Evolutionary conservation across 345 rosid genomes (phyloP).

Genomic region (Mercurialis annua): DNA sequence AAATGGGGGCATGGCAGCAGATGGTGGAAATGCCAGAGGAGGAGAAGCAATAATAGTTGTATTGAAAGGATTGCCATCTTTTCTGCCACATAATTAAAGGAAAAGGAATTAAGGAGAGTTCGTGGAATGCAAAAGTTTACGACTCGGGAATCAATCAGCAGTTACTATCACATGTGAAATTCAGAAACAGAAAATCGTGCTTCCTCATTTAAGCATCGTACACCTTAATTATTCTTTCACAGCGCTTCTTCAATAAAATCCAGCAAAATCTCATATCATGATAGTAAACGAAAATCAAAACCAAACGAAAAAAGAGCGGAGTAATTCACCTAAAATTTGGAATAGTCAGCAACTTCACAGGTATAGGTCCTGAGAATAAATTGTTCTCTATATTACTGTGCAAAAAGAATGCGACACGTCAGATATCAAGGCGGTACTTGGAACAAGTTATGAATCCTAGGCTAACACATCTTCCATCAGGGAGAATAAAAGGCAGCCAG

Average conservation of each 20-base stretch:
- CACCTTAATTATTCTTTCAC: background rate
- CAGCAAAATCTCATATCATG: background rate
- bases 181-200: background rate
- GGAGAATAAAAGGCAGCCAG: background rate
- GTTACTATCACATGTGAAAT: background rate
- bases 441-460: background rate
- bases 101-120: background rate
- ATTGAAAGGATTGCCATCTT: constrained; percentile 90
- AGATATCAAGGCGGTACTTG: constrained; percentile 16
- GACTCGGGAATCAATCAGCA: background rate
- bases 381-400: constrained; percentile 79
- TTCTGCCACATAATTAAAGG: constrained; percentile 43
- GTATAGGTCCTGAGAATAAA: constrained; percentile 86
- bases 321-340: constrained; percentile 65
- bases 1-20: constrained; percentile 40
- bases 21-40: constrained; percentile 50
- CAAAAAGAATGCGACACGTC: constrained; percentile 15
- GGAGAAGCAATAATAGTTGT: constrained; percentile 68
- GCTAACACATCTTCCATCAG: background rate
- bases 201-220: background rate
- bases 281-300: background rate
- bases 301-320: background rate
- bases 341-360: constrained; percentile 52
- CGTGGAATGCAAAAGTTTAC: background rate
- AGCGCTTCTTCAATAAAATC: background rate